Base-by-base conservation (phyloP, 371 early-diverging fungal species). In the Zychaea mexicana region DNA sequence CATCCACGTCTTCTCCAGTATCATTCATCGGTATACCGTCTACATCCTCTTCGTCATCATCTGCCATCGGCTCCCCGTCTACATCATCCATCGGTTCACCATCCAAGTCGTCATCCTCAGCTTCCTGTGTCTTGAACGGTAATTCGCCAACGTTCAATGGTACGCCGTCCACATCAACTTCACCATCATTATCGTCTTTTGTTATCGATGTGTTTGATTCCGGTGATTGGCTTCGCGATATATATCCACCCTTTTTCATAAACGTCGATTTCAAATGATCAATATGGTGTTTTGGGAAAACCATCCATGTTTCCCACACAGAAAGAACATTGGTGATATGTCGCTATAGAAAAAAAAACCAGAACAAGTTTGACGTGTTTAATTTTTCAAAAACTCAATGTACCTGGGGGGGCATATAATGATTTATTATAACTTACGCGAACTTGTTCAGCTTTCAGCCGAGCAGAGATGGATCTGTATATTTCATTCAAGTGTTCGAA, bases 221-320 rank as follows among this genome's bases (percentile, higher is more conserved):
- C 2, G 53, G 52, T 49, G 52, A 47, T 17, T 12, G 39, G 32
- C 52, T 49, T 36, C 22, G 19, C 19, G 32, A 60, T 56, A 63
- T 53, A 55, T 22, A 42, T 49, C 67, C 27, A 2, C 57, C 32
- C 66, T 66, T 64, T 42, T 57, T 55, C 57, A 75, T 62, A 53
- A 88, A 81, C 3, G 81, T 68, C 9, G 60, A 71, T n/a, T 74
- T 74, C 55, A 87, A 62, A 36, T 81, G 69, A 49, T 83, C 85
- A 36, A 90, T 83, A 61, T 85, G 88, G n/a, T 83, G 78, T 55
- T 85, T 77, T 3, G 94, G 91, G 66, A 93, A 96, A 10, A 96
- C 85, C 75, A 91, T 88, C 93, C 95, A 94, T 47, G 78, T 85
- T 70, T 96, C 95, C 97, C 97, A 96, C 8, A 90, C 89, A 5